These are phyloP conservation scores for Herpotrichia juniperi DNA, from an alignment of 2,329 filamentous ascomycete species.

Conservation along the genomic window DNA sequence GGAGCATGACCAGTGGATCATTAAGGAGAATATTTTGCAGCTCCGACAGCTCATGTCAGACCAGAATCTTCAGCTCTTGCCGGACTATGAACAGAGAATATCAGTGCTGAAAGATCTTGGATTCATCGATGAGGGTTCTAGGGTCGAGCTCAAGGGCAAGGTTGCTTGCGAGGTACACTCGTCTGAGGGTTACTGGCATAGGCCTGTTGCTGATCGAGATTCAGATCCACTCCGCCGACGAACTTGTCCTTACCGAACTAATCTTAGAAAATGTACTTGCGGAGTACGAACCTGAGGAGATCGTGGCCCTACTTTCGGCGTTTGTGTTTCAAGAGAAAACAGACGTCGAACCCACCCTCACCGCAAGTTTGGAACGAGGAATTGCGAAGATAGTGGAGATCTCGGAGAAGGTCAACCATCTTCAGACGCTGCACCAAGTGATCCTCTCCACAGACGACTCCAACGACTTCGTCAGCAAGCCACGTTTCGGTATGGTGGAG, in stretches of 20 bases:
- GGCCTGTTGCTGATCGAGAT: conserved; percentile 10
- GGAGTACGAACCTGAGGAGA: conserved; percentile 94
- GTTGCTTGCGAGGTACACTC: conserved; percentile 81
- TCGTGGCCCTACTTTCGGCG: conserved; percentile 87
- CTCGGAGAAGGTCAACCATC: conserved; percentile 87
- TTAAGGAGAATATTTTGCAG: conserved; percentile 89
- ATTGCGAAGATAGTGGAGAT: conserved; percentile 87
- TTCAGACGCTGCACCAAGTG: conserved; percentile 90
- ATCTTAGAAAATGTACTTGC: conserved; percentile 96
- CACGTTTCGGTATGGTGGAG: conserved; percentile 92
- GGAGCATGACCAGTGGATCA: conserved; percentile 95
- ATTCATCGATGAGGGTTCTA: conserved; percentile 85
- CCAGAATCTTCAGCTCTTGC: conserved; percentile 92
- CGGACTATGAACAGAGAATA: conserved; percentile 95
- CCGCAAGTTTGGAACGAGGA: conserved; percentile 79
- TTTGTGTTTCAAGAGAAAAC: conserved; percentile 99
- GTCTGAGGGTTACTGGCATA: not conserved
- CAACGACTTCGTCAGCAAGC: conserved; percentile 87
- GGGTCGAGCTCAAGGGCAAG: conserved; percentile 96
- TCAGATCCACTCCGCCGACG: conserved; percentile 90
- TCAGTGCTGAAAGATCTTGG: conserved; percentile 88
- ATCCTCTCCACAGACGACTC: conserved; percentile 88
- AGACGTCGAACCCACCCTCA: conserved; percentile 77
- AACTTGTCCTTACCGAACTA: conserved; percentile 92
- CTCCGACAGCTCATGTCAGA: conserved; percentile 90